These are phyloP conservation scores for Mycena amicta DNA, from an alignment of 768 basidiomycete genomes.

Conservation along the genomic window DNA sequence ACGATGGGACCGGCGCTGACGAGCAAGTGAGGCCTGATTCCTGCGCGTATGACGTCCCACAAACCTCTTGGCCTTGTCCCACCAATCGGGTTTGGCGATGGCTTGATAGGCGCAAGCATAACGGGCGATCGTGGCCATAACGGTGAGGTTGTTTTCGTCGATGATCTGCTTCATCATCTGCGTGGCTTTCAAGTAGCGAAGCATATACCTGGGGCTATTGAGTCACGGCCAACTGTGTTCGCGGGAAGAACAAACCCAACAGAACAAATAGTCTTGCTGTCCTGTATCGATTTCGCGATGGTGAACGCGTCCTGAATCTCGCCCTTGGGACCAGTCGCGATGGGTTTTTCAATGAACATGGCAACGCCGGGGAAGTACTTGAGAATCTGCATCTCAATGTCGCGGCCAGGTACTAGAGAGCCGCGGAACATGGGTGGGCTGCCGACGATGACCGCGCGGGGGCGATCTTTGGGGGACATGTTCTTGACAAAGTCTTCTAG, in stretches of 20 bases:
- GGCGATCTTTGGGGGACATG: conserved; percentile 63
- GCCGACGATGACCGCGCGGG: conserved; percentile 85
- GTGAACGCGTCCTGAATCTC: conserved; percentile 71
- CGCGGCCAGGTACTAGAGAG: conserved; percentile 68
- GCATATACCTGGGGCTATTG: conserved; percentile 84
- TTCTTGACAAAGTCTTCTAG: conserved; percentile 83
- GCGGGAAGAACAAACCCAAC: conserved; percentile 77
- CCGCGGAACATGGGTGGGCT: conserved; percentile 95
- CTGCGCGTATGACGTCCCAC: no score
- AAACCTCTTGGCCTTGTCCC: conserved; percentile 85
- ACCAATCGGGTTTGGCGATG: conserved; percentile 86
- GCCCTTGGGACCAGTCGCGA: conserved; percentile 75
- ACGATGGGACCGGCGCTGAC: conserved; percentile 77
- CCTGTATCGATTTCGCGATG: conserved; percentile 71
- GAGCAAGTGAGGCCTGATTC: no score
- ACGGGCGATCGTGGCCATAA: conserved; percentile 95
- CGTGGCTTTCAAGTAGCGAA: conserved; percentile 90
- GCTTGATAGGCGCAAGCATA: conserved; percentile 88
- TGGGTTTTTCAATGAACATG: conserved; percentile 92
- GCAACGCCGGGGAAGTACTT: conserved; percentile 86
- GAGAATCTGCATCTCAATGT: conserved; percentile 87
- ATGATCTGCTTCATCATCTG: conserved; percentile 98
- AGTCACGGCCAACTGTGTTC: no score
- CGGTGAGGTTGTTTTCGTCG: conserved; percentile 88
- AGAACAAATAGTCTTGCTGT: conserved; percentile 78